Conservation (phyloP, 352 stramenopile species). For the Phytophthora agathidicida region DNA sequence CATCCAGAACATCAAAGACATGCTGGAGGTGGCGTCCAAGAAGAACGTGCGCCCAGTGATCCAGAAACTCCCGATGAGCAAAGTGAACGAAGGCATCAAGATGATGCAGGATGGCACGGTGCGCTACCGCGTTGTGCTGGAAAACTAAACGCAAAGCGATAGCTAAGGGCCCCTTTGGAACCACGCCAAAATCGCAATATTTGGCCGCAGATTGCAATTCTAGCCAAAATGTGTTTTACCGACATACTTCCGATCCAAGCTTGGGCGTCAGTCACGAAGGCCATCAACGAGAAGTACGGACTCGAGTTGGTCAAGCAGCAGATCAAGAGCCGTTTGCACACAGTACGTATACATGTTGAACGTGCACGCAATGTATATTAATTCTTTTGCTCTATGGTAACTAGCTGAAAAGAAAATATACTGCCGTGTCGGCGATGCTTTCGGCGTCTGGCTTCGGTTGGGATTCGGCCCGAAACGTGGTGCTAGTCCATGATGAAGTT, state of each 20-base stretch:
- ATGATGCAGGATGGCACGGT: constrained; percentile 45
- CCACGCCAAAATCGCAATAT: no score
- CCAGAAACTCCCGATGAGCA: constrained; percentile 49
- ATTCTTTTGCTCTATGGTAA: neutral
- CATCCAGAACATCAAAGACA: no score
- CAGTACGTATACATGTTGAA: neutral
- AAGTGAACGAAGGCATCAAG: constrained; percentile 47
- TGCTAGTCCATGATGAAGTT: constrained; percentile 1
- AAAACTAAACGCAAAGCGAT: constrained; percentile 5
- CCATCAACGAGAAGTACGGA: neutral
- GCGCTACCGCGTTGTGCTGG: constrained; percentile 34
- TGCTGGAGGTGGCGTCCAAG: no score
- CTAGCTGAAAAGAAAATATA: constrained; percentile 1
- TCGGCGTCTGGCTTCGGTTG: constrained; percentile 2
- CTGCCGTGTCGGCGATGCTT: neutral
- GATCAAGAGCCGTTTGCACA: constrained; percentile 1
- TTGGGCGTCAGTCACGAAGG: neutral
- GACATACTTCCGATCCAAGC: no score
- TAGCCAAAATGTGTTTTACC: no score
- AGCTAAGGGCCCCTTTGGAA: no score
- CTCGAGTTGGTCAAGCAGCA: neutral
- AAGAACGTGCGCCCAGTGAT: constrained; percentile 61
- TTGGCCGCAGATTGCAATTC: no score
- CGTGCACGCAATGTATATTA: neutral
- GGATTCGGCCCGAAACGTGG: neutral